Conservation (phyloP, 2,329 filamentous ascomycete genomes). For the Malbranchea zuffiana region DNA sequence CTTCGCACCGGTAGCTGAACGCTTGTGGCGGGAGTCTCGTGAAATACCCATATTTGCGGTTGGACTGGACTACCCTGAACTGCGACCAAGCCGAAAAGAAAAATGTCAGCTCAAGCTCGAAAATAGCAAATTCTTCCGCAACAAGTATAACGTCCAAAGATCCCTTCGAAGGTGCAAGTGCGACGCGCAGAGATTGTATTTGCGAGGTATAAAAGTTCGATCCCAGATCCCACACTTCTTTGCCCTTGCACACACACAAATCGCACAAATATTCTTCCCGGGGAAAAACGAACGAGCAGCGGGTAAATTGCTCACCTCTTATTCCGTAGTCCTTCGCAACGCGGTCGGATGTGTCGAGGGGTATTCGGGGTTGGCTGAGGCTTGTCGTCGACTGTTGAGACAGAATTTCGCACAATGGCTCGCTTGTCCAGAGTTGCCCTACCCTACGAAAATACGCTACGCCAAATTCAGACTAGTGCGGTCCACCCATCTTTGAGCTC, state of each 20-base stretch:
- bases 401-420: constrained; percentile 38
- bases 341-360: constrained; percentile 30
- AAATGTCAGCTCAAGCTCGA: constrained; percentile 7
- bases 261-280: constrained; percentile 4
- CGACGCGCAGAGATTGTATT: too few relatives aligned
- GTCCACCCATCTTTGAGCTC: too few relatives aligned
- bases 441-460: constrained; percentile 27
- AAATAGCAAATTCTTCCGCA: neutral
- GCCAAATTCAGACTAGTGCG: constrained; percentile 16
- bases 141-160: too few relatives aligned
- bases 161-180: too few relatives aligned
- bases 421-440: constrained; percentile 36
- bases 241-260: constrained; percentile 1
- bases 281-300: constrained; percentile 8
- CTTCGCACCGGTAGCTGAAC: constrained; percentile 98
- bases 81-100: constrained; percentile 1
- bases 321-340: constrained; percentile 34
- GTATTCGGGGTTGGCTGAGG: constrained; percentile 31
- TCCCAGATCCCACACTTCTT: neutral
- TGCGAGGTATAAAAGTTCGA: neutral
- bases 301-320: constrained; percentile 31
- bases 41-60: constrained; percentile 97
- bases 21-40: constrained; percentile 99
- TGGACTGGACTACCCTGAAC: constrained; percentile 36
- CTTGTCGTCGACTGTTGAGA: constrained; percentile 28